phyloP scores from a whole-genome alignment of 2,329 filamentous ascomycete species.

The Coleophoma eucalyptorum region DNA sequence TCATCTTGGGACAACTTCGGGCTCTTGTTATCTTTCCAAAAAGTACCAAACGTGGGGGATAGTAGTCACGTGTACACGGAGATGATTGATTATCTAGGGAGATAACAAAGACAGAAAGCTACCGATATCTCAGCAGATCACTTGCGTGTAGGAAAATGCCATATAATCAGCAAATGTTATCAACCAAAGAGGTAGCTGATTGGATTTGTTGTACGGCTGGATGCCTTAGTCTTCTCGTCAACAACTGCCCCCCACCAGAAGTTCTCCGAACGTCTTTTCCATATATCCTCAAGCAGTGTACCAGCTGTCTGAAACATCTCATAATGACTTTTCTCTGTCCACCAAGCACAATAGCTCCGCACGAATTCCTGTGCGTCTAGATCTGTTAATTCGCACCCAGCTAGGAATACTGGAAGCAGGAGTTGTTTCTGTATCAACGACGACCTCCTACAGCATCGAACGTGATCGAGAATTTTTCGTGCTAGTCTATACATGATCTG shows the following conservation, averaged over 20 bases:
- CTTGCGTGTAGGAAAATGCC: too few species aligned
- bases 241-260: not conserved
- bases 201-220: not conserved
- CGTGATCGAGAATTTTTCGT: not conserved
- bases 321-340: not conserved
- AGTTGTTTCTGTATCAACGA: not conserved
- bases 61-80: too few species aligned
- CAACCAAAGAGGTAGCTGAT: not conserved
- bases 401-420: not conserved
- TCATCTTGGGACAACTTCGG: too few species aligned
- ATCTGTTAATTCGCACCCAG: not conserved
- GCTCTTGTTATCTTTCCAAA: too few species aligned
- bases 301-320: not conserved
- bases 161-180: too few species aligned
- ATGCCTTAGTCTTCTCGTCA: not conserved
- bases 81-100: too few species aligned
- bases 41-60: too few species aligned
- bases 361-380: not conserved
- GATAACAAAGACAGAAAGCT: too few species aligned
- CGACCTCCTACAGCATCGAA: not conserved
- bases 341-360: not conserved
- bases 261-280: not conserved
- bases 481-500: not conserved
- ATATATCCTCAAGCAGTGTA: not conserved
- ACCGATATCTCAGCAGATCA: too few species aligned